Base-by-base conservation (phyloP, 2,329 filamentous ascomycete species). In the Fulvia fulva region DNA sequence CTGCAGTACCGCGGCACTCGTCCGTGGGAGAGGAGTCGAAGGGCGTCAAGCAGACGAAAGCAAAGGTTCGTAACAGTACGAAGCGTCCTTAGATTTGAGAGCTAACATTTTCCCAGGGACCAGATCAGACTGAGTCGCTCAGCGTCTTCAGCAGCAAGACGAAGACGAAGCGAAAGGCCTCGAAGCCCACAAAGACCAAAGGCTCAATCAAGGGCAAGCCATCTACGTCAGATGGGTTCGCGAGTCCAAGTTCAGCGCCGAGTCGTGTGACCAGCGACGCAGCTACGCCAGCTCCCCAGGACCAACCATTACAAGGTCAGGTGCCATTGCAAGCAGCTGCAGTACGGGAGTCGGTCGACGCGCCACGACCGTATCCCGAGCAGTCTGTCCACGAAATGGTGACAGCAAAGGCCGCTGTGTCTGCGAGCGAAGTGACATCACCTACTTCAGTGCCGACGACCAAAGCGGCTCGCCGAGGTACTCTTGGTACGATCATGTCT, bases 91-190 rank as follows among this genome's bases (percentile, higher is more conserved):
- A 41, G 8, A 7, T 8, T 41, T 16, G 37, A 41, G 16, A 41
- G 37, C 37, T 41, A 19, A 41, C 16, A n/a, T 8, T n/a, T 41
- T 19, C 37, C 5, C 8, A 41, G 37, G 37, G 37, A 19, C 70
- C 72, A 4, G 67, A 67, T n/a, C 67, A 72, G 65, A 73, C 72
- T 0, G 69, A 72, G 30, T 72, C 71, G 12, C 61, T 71, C 22
- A 72, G 68, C 53, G 59, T 69, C 23, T 74, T 71, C 47, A 61
- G 57, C 16, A 69, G 58, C 52, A 28, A 32, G 26, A 30, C 30
- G 16, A 65, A 66, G 59, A 65, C 64, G 55, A 66, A 66, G 55
- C 28, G 46, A 46, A 57, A 57, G 43, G 32, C 34, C 1, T 37
- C 51, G 11, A 68, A 65, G 52, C 57, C 53, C 23, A 63, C 59